Conservation (phyloP, 1,139 yeast species). For the Suhomyces atakaporum region DNA sequence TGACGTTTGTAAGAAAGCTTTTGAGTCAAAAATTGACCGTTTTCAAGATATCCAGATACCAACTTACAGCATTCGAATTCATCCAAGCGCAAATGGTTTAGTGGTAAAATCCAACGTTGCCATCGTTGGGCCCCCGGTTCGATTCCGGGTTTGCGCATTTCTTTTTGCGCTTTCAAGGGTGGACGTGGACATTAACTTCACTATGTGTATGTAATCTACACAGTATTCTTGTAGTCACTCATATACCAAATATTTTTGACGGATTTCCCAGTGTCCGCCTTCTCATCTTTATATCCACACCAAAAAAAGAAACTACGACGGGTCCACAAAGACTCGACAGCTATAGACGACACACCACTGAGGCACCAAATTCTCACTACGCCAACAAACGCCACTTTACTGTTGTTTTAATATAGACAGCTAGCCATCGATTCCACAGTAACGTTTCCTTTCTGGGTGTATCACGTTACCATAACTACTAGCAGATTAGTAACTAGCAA, state of each 20-base stretch:
- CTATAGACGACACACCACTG: conserved; percentile 3
- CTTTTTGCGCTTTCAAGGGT: conserved; percentile 1
- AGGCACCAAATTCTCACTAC: too few relatives aligned
- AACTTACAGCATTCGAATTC: too few relatives aligned
- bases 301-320: conserved; percentile 9
- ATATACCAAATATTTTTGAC: too few relatives aligned
- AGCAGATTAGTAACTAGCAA: conserved; percentile 1
- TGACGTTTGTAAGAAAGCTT: too few relatives aligned
- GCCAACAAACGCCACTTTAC: too few relatives aligned
- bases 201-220: too few relatives aligned
- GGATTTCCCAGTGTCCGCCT: conserved; percentile 1
- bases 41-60: too few relatives aligned
- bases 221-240: too few relatives aligned
- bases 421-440: not conserved
- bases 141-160: conserved; percentile 12
- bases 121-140: conserved; percentile 13
- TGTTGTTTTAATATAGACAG: not conserved
- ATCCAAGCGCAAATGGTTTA: conserved; percentile 12
- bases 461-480: conserved; percentile 7
- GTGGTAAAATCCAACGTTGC: conserved; percentile 12
- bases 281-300: conserved; percentile 3
- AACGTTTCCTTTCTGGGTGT: not conserved
- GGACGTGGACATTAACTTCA: too few relatives aligned
- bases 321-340: conserved; percentile 5
- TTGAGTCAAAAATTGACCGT: too few relatives aligned